phyloP scores from a whole-genome alignment of 106 monocot genomes.

The Allium fistulosum region DNA sequence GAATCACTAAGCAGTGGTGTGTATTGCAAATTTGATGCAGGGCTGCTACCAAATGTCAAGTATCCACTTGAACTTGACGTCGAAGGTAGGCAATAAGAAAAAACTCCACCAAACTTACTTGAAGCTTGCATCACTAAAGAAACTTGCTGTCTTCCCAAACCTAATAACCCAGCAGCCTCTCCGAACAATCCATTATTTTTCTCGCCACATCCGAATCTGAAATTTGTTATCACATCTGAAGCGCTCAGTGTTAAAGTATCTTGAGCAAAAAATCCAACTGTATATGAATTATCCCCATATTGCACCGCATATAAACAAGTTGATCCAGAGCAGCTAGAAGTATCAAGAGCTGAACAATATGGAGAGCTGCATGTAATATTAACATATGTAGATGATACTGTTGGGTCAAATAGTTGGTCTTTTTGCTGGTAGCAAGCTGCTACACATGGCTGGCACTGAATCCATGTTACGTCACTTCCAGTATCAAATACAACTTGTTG shows the following conservation, averaged over 20 bases:
- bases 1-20: conserved; percentile 24
- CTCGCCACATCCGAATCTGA: conserved; percentile 32
- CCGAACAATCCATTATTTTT: conserved; percentile 23
- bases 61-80: conserved; percentile 19
- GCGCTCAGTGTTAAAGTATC: conserved; percentile 19
- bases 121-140: conserved; percentile 30
- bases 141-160: conserved; percentile 20
- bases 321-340: conserved; percentile 9
- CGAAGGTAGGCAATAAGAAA: conserved; percentile 44
- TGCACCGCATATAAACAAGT: conserved; percentile 19
- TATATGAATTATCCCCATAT: conserved; percentile 23
- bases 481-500: conserved; percentile 14
- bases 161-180: conserved; percentile 19
- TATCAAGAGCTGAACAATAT: conserved; percentile 15
- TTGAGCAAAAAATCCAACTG: conserved; percentile 9
- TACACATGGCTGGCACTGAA: conserved; percentile 9
- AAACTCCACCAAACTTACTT: conserved; percentile 5
- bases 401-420: conserved; percentile 9
- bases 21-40: conserved; percentile 5
- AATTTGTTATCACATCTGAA: conserved; percentile 13
- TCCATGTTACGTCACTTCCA: conserved; percentile 16
- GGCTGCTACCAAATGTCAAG: conserved; percentile 15
- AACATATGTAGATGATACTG: conserved; percentile 2
- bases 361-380: conserved; percentile 18
- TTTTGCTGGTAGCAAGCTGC: conserved; percentile 7